Evolutionary conservation across 2,329 filamentous ascomycete species (phyloP).

Genomic region (Exophiala viscosa): DNA sequence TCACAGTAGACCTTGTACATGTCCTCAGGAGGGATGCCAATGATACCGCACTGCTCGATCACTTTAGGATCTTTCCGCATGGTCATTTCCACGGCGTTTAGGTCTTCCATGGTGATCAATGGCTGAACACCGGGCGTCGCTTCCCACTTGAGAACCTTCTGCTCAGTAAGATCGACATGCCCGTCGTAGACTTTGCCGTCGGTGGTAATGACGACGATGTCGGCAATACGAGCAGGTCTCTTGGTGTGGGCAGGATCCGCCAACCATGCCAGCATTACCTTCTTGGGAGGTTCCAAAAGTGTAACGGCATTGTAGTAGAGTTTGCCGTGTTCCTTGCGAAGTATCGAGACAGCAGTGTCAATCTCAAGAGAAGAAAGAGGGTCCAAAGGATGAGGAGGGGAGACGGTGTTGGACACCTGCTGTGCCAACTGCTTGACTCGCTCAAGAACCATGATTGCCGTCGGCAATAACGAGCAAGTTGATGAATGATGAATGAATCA

Average conservation of each 20-base stretch:
- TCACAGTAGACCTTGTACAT: constrained; percentile 98
- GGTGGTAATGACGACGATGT: constrained; percentile 75
- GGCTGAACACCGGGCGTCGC: constrained; percentile 74
- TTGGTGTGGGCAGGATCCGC: constrained; percentile 58
- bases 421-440: constrained; percentile 61
- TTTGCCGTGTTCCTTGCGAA: constrained; percentile 66
- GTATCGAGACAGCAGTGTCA: constrained; percentile 62
- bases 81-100: constrained; percentile 73
- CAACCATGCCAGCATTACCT: constrained; percentile 76
- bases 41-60: constrained; percentile 81
- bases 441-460: constrained; percentile 55
- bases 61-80: constrained; percentile 76
- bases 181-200: constrained; percentile 81
- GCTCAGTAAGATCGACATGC: constrained; percentile 66
- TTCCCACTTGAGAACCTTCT: constrained; percentile 70
- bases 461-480: neutral
- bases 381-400: constrained; percentile 68
- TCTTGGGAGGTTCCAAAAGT: constrained; percentile 79
- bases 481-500: neutral
- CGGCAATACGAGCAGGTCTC: constrained; percentile 68
- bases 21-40: constrained; percentile 74
- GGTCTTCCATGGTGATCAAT: constrained; percentile 87
- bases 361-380: constrained; percentile 72
- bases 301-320: constrained; percentile 85
- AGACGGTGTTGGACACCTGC: constrained; percentile 55